Evolutionary conservation across 345 rosid species (phyloP).

Genomic region (Dimocarpus longan): DNA sequence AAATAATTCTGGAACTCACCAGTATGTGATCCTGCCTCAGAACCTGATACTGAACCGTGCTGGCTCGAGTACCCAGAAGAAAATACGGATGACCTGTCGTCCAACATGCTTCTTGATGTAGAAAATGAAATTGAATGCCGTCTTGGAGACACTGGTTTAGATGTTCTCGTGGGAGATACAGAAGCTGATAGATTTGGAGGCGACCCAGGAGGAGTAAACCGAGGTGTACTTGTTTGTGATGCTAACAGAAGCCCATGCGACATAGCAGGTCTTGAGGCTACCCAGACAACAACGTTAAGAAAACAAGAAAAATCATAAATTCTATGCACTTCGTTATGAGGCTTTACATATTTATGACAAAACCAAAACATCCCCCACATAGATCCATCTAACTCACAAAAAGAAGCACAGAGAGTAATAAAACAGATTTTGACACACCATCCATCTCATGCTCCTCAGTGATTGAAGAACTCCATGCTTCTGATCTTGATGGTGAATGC

Average conservation of each 20-base stretch:
- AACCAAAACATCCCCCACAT: neutral
- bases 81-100: slow-evolving; percentile 64
- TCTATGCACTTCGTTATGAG: neutral
- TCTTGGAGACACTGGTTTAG: slow-evolving; percentile 78
- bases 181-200: slow-evolving; percentile 83
- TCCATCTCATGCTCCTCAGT: slow-evolving; percentile 50
- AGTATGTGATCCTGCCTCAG: slow-evolving; percentile 60
- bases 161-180: slow-evolving; percentile 70
- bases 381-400: neutral
- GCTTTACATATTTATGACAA: neutral
- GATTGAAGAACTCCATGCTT: slow-evolving; percentile 51
- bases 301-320: neutral
- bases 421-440: slow-evolving; percentile 42
- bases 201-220: slow-evolving; percentile 84
- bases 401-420: neutral
- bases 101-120: slow-evolving; percentile 69
- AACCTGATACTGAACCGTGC: slow-evolving; percentile 44
- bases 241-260: slow-evolving; percentile 44
- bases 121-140: slow-evolving; percentile 81
- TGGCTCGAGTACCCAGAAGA: slow-evolving; percentile 42
- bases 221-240: slow-evolving; percentile 74
- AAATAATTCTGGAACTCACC: slow-evolving; percentile 45
- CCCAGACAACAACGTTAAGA: slow-evolving; percentile 16
- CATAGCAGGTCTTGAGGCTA: slow-evolving; percentile 51
- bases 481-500: slow-evolving; percentile 55